Evolutionary conservation across 2,329 filamentous ascomycete genomes (phyloP).

Genomic region (Thelonectria discophora): DNA sequence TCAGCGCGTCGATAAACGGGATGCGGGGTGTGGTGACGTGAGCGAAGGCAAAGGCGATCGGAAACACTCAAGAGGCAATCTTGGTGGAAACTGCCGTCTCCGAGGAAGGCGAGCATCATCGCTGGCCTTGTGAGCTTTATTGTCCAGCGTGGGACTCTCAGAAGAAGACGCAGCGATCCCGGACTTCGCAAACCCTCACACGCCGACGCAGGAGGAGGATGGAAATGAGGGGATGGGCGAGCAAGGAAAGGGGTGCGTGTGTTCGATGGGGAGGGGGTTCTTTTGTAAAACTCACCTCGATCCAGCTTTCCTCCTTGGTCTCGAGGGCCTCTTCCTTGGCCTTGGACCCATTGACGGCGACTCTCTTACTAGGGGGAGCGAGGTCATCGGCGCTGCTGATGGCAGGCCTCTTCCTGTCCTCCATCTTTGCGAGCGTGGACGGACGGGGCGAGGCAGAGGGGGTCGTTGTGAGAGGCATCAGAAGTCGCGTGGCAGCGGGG

Average conservation of each 20-base stretch:
- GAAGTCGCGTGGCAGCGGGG: conserved; percentile 57
- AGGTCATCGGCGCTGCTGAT: conserved; percentile 81
- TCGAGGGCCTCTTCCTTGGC: conserved; percentile 64
- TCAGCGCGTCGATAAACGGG: conserved; percentile 34
- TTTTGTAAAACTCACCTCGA: conserved; percentile 73
- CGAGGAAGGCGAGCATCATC: conserved; percentile 45
- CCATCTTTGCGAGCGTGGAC: conserved; percentile 93
- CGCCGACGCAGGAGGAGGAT: conserved; percentile 20
- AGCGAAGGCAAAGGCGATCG: conserved; percentile 33
- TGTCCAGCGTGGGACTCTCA: conserved; percentile 44
- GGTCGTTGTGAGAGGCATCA: conserved; percentile 88
- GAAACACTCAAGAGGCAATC: conserved; percentile 34
- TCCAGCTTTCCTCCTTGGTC: conserved; percentile 68
- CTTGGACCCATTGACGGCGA: conserved; percentile 83
- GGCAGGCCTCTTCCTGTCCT: conserved; percentile 97
- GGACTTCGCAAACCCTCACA: conserved; percentile 25
- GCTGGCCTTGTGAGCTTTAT: conserved; percentile 50
- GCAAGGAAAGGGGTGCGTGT: conserved; percentile 41
- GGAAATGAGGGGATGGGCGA: conserved; percentile 22
- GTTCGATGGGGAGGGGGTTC: conserved; percentile 42
- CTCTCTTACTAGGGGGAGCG: conserved; percentile 89
- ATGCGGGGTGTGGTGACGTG: conserved; percentile 30
- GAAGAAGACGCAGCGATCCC: conserved; percentile 40
- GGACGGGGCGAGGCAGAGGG: conserved; percentile 75
- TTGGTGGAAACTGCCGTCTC: conserved; percentile 45